phyloP scores from a whole-genome alignment of 2,329 filamentous ascomycete genomes.

The Juglanconis sp. region DNA sequence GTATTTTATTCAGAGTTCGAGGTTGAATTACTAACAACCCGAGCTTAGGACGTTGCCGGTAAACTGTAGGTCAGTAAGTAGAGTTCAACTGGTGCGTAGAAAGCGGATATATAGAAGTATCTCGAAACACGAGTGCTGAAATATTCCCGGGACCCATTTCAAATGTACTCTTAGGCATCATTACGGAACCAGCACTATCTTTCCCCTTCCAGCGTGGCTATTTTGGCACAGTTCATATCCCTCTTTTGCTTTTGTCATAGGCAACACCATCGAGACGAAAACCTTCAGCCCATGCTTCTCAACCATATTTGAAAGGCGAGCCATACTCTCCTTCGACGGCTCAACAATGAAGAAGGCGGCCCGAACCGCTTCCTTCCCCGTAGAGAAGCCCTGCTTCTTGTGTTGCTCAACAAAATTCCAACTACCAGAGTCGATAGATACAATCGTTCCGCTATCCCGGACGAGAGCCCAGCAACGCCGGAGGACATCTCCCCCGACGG shows the following conservation, averaged over 20 bases:
- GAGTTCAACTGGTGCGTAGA: no score
- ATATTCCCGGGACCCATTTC: not conserved
- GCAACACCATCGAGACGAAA: not conserved
- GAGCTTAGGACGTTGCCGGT: no score
- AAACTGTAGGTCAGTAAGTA: no score
- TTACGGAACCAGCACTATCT: not conserved
- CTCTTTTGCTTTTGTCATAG: not conserved
- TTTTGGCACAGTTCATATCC: not conserved
- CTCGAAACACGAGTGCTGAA: not conserved
- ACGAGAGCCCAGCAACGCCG: not conserved
- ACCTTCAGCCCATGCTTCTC: not conserved
- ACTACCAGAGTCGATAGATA: no score
- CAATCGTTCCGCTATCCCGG: no score
- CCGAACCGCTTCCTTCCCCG: not conserved
- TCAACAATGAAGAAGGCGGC: not conserved
- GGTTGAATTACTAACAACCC: no score
- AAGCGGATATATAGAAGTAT: not conserved
- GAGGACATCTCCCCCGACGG: not conserved
- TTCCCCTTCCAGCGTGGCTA: not conserved
- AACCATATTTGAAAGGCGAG: not conserved
- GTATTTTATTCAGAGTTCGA: no score
- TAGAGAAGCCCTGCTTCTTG: not conserved
- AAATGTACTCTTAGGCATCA: not conserved
- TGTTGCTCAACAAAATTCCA: not conserved
- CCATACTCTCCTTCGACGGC: not conserved